A percentile compares a stretch with the other conserved stretches of the same genome.
Evolutionary conservation across 148 eudicot species (phyloP).

Genomic region (Amaranthus hypochondriacus): DNA sequence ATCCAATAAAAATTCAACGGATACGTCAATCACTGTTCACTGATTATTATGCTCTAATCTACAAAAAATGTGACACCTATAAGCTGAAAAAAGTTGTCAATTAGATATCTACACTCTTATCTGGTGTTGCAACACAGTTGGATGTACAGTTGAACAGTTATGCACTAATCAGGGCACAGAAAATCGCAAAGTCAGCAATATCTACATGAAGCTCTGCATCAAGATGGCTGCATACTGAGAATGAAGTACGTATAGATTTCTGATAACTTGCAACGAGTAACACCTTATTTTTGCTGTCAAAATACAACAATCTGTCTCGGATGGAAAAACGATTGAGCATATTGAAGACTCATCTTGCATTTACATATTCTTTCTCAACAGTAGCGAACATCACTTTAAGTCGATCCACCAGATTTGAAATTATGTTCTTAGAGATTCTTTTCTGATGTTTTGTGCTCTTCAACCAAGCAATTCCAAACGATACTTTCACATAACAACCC

Average conservation of each 20-base stretch:
- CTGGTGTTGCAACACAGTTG: not conserved
- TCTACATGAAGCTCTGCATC: not conserved
- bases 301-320: not conserved
- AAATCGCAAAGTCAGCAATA: not conserved
- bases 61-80: too few species aligned
- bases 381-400: slow-evolving; percentile 62
- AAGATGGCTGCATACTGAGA: not conserved
- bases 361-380: slow-evolving; percentile 68
- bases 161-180: not conserved
- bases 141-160: not conserved
- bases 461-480: slow-evolving; percentile 71
- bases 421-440: slow-evolving; percentile 67
- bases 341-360: slow-evolving; percentile 27
- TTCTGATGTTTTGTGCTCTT: slow-evolving; percentile 71
- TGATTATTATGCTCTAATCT: too few species aligned
- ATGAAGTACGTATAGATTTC: not conserved
- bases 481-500: slow-evolving; percentile 64
- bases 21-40: too few species aligned
- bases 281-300: not conserved
- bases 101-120: too few species aligned
- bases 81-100: too few species aligned
- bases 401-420: slow-evolving; percentile 57
- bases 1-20: too few species aligned
- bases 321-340: not conserved
- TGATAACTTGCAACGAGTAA: not conserved